Percentiles rank a stretch among this genome's conserved stretches.
Evolutionary conservation across 2,329 filamentous ascomycete species (phyloP).

Genomic region (Bisporella sp.): DNA sequence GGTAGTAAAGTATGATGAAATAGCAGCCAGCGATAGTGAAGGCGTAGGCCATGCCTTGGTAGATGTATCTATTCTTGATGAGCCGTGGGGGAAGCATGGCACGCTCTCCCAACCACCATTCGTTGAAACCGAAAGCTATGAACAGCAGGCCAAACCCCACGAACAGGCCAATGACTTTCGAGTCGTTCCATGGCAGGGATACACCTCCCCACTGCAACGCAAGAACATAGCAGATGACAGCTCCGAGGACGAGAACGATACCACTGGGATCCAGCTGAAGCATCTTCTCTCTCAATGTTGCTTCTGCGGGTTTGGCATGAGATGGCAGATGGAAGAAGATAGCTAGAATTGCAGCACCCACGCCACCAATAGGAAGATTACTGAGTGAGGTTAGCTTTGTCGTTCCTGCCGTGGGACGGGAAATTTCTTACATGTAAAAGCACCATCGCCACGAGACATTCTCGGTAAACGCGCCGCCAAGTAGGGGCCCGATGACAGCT

Average conservation of each 20-base stretch:
- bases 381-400: conserved; percentile 16
- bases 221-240: conserved; percentile 34
- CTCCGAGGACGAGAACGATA: conserved; percentile 35
- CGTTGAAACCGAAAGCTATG: not conserved
- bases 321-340: conserved; percentile 34
- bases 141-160: conserved; percentile 7
- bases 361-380: conserved; percentile 33
- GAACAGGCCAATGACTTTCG: conserved; percentile 8
- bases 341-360: conserved; percentile 29
- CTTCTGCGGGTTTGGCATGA: conserved; percentile 13
- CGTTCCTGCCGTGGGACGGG: not conserved
- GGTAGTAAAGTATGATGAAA: conserved; percentile 36
- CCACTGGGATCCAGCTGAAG: conserved; percentile 39
- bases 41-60: conserved; percentile 31
- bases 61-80: conserved; percentile 34
- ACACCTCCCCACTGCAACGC: conserved; percentile 38
- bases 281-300: conserved; percentile 34
- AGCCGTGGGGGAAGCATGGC: conserved; percentile 29
- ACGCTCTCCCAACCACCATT: conserved; percentile 1
- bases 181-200: conserved; percentile 27
- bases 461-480: conserved; percentile 28
- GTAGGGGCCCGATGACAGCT: conserved; percentile 21
- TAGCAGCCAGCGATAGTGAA: conserved; percentile 27
- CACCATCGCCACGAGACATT: conserved; percentile 31
- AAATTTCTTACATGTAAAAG: conserved; percentile 2